A percentile compares a stretch with the other conserved stretches of the same genome.
Evolutionary conservation across 192 early-diverging fungal species (phyloP).

Genomic region (Rhizophagus sp.): DNA sequence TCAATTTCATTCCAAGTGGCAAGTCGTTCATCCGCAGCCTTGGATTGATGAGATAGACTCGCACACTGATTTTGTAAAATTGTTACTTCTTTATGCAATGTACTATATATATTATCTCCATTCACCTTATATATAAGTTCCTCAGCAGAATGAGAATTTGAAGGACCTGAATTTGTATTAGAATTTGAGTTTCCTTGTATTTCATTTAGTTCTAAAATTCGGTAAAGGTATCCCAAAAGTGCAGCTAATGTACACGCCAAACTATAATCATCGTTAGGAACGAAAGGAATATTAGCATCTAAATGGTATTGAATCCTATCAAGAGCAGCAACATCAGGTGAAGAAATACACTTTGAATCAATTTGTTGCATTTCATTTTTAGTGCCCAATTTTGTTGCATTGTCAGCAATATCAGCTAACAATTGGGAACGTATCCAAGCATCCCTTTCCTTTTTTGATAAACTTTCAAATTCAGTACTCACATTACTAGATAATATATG

Average conservation of each 20-base stretch:
- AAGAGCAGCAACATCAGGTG: conserved; percentile 4
- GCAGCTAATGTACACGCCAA: conserved; percentile 58
- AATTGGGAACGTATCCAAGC: conserved; percentile 23
- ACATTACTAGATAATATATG: neutral
- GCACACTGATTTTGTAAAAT: conserved; percentile 27
- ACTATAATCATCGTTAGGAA: conserved; percentile 52
- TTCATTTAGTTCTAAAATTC: conserved; percentile 43
- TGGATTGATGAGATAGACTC: neutral
- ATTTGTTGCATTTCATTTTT: conserved; percentile 26
- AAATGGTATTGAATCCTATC: conserved; percentile 26
- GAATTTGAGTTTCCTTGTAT: neutral
- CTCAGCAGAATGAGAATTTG: neutral
- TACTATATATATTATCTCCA: conserved; percentile 26
- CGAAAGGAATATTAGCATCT: conserved; percentile 28
- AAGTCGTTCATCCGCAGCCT: conserved; percentile 26
- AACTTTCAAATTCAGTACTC: conserved; percentile 1
- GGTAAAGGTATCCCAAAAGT: conserved; percentile 50
- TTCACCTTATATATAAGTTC: conserved; percentile 4
- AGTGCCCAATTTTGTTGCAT: conserved; percentile 25
- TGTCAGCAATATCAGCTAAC: conserved; percentile 27
- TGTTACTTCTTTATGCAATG: conserved; percentile 32
- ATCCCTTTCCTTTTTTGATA: conserved; percentile 2
- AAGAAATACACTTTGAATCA: neutral
- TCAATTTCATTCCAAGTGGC: conserved; percentile 45
- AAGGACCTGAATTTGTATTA: neutral